A percentile compares a stretch with the other conserved stretches of the same genome.
phyloP scores from a whole-genome alignment of 331 rosid species.

The Pyracantha coccinea region DNA sequence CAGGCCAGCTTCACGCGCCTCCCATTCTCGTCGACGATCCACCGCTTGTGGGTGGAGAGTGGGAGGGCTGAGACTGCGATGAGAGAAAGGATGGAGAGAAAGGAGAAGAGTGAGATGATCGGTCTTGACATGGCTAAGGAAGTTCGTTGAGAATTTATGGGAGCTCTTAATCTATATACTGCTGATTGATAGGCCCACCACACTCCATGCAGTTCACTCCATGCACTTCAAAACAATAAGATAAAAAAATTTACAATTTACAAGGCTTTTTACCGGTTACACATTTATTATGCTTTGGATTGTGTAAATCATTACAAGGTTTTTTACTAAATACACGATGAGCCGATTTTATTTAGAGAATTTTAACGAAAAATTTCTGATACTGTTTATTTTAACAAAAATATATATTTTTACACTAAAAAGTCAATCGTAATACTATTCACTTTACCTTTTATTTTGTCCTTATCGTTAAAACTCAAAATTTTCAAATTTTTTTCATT shows the following conservation, averaged over 20 bases:
- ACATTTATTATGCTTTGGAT: background rate
- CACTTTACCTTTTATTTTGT: too few relatives aligned
- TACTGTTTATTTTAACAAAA: too few relatives aligned
- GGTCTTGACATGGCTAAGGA: background rate
- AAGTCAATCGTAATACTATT: too few relatives aligned
- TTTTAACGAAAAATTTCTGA: too few relatives aligned
- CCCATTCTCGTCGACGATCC: conserved; percentile 63
- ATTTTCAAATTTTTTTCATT: too few relatives aligned
- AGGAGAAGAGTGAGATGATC: background rate
- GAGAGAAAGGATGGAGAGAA: background rate
- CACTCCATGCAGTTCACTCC: background rate
- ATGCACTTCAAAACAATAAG: background rate
- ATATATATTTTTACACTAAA: too few relatives aligned
- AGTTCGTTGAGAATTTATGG: background rate
- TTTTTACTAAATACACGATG: too few relatives aligned
- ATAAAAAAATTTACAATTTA: too few relatives aligned
- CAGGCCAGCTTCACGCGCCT: conserved; percentile 78
- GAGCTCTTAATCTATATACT: background rate
- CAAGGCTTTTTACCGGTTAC: too few relatives aligned
- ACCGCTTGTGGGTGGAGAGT: conserved; percentile 53
- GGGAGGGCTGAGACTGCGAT: conserved; percentile 18
- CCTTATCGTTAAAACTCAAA: too few relatives aligned
- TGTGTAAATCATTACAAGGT: background rate
- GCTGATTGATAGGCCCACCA: background rate
- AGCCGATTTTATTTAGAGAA: too few relatives aligned